Evolutionary conservation across 495 filamentous ascomycete species (phyloP), one percentile per base, ranked within the genome.

Genomic region (Daldinia bambusicola): DNA sequence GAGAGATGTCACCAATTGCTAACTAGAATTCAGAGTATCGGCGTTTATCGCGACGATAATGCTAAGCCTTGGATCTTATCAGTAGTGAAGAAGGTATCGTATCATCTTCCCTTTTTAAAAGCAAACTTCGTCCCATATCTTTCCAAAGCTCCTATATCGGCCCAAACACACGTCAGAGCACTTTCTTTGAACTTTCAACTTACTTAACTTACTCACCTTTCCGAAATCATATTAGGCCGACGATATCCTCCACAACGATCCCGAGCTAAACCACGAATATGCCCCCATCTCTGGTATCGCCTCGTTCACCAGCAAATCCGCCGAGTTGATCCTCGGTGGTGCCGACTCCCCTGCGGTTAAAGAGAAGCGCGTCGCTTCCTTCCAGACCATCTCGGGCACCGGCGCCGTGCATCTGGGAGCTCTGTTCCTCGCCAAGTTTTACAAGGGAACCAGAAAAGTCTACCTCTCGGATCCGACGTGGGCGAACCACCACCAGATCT

Each of bases 401-500:
- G 94, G 94, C 65, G 93, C 94, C 41, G 89, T 96, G 59, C 94
- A 97, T 73, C 81, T 97, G 6, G 94, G 94, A 61, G 92, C 90
- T 63, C 85, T 93, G 65, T 97, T 98, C 85, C 89, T 98, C 59
- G 84, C 90, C 57, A 89, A 86, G 75, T 93, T 93, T 84, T 93
- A 89, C 81, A 85, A 85, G 69, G 83, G 85, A 26, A 86, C 85
- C 76, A 90, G 90, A 75, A 83, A 87, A 63, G 86, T 97, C 80
- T 96, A 97, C 83, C 85, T 98, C 80, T 97, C 93, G 75, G 90
- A 90, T 74, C 95, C 95, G 61, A 99, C 95, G 52, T 99, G 95
- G 95, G 92, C 91, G 63, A 99, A 99, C 82, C 95, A 99, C 88
- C 88, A 94, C 85, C 95, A 99, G 79, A 97, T 99, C 84, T 97